A percentile compares a stretch with the other conserved stretches of the same genome.
These are phyloP conservation scores for Funneliformis mosseae DNA, from an alignment of 192 early-diverging fungal genomes.

Conservation along the genomic window DNA sequence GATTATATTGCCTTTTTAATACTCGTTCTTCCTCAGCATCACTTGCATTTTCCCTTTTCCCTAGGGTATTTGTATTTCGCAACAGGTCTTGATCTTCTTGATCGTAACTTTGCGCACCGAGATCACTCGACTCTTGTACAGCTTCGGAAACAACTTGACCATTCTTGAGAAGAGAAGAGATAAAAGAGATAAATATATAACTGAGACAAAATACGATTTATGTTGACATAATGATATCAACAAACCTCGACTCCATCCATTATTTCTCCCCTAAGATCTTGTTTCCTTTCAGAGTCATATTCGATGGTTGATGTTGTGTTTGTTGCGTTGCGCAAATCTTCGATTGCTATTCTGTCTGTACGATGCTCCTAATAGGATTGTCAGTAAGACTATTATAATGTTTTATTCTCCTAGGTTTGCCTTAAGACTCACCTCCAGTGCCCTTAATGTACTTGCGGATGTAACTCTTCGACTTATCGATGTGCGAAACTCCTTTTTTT, in stretches of 20 bases:
- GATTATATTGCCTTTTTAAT: constrained; percentile 22
- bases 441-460: constrained; percentile 25
- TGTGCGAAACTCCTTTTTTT: constrained; percentile 23
- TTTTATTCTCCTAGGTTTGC: constrained; percentile 22
- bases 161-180: no score
- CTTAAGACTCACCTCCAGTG: constrained; percentile 32
- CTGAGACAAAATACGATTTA: no score
- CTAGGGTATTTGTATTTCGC: neutral
- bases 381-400: neutral
- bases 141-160: no score
- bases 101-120: no score
- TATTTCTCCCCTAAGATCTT: no score
- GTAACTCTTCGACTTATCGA: constrained; percentile 19
- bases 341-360: neutral
- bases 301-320: no score
- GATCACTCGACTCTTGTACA: no score
- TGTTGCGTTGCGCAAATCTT: constrained; percentile 13
- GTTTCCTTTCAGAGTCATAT: no score
- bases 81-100: no score
- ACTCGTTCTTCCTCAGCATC: constrained; percentile 9
- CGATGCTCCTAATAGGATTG: constrained; percentile 19
- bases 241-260: no score
- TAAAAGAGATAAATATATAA: no score
- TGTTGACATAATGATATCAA: no score
- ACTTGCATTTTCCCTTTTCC: constrained; percentile 13